A percentile compares a stretch with the other conserved stretches of the same genome.
Evolutionary conservation across 1,284 basidiomycete genomes (phyloP).

Genomic region (Sporisorium scitamineum): DNA sequence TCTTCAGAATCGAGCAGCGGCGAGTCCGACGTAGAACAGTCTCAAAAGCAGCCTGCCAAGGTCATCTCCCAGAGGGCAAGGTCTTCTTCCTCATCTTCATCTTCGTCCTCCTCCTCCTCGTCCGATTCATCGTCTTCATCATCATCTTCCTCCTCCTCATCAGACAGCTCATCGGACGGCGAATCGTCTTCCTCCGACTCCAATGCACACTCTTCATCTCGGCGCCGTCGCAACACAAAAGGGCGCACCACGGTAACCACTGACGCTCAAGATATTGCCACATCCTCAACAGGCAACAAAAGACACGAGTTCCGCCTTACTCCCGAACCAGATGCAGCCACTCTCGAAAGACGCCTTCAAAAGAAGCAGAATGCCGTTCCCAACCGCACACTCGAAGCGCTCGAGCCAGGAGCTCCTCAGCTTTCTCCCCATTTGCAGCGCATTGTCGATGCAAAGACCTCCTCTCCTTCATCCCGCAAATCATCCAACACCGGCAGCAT

Average conservation of each 20-base stretch:
- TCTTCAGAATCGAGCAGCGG: slow-evolving; percentile 26
- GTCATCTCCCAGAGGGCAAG: not conserved
- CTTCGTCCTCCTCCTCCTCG: slow-evolving; percentile 20
- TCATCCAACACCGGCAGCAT: not conserved
- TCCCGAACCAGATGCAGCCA: slow-evolving; percentile 16
- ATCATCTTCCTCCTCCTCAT: slow-evolving; percentile 5
- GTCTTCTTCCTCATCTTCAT: slow-evolving; percentile 3
- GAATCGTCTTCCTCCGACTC: slow-evolving; percentile 21
- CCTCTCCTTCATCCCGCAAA: slow-evolving; percentile 5
- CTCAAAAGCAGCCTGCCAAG: not conserved
- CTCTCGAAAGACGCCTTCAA: not conserved
- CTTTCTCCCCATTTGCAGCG: slow-evolving; percentile 23
- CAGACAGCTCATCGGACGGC: slow-evolving; percentile 8
- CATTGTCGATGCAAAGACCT: slow-evolving; percentile 27
- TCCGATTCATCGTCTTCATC: slow-evolving; percentile 5
- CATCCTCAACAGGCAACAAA: not conserved
- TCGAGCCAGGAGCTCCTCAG: slow-evolving; percentile 6
- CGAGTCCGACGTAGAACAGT: slow-evolving; percentile 10
- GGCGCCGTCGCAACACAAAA: not conserved
- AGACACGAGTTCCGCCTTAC: slow-evolving; percentile 32
- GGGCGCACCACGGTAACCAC: not conserved
- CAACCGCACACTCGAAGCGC: not conserved
- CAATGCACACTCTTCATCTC: not conserved
- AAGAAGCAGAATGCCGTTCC: slow-evolving; percentile 1
- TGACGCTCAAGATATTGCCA: not conserved